Base-by-base conservation (phyloP, 257 asterid species). In the Nicotiana noctiflora region DNA sequence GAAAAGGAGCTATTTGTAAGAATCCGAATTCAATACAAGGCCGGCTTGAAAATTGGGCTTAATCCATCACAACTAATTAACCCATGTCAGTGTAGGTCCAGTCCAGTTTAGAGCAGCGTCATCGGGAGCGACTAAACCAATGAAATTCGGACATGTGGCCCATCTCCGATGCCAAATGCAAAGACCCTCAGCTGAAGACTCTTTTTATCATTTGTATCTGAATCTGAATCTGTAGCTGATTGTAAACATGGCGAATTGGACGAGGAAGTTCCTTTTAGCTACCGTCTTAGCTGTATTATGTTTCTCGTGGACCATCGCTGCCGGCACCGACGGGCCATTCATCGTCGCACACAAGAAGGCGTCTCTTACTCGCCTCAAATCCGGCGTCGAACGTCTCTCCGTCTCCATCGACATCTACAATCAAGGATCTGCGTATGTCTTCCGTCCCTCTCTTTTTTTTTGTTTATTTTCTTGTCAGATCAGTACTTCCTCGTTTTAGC, bases 291-390 rank as follows among this genome's bases (percentile, higher is more conserved):
- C 86, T 63, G 37, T 89, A 8, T 63, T 91, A 23, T 52, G 81
- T 37, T 76, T 77, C 65, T 66, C 83, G 51, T 79, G 56, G 79
- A 63, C 82, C 86, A 19, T 87, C 92, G 7, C 74, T 88, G 14
- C 88, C 86, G 49, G 12, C 12, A 88, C 97, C 14, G 95, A 91
- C 10, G 93, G 87, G 29, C 98, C 98, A 4, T 94, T 94, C 77
- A 87, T 94, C 67, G 86, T 94, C 2, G 97, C 98, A 23, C 97
- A 93, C 82, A 94, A 94, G 92, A 94, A 94, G 89, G 96, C 93
- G 59, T 68, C 90, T 12, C 89, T 93, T 81, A 89, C 92, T 49
- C 85, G 92, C 85, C 92, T 94, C 87, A 89, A 93, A 40, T 82
- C 96, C 79, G 95, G 93, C 85, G 78, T 87, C 65, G 98, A 94